Evolutionary conservation across 2,329 filamentous ascomycete genomes (phyloP), one percentile per base, ranked within the genome.

Genomic region (Thielaviopsis cerberus): DNA sequence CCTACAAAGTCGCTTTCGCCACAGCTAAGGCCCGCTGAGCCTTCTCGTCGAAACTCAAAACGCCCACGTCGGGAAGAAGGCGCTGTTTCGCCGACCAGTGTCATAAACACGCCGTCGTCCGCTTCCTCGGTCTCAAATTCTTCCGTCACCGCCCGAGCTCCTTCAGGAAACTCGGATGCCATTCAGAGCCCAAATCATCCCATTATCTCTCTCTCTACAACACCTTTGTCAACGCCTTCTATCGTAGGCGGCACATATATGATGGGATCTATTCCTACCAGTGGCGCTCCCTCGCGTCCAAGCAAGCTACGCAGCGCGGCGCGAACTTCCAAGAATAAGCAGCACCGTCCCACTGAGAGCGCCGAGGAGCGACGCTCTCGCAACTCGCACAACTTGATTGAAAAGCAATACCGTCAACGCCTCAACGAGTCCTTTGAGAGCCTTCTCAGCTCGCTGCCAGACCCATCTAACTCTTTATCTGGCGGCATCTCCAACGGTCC

Each of bases 321-420:
- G 1, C 65, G 66, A 23, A 63, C 64, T 3, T 66, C 65, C 22
- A 69, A 68, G 60, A 67, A 66, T 60, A 55, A 61, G n/a, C 63
- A 59, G 17, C 57, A 61, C 50, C 64, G 64, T 10, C 62, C 64
- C 8, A 58, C 61, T 23, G 67, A 69, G 51, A 65, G 64, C 17
- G 30, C 61, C 15, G 63, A 66, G 27, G 66, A 67, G 54, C 65
- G 65, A 15, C 66, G 64, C 51, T 65, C 63, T 17, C 64, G 67
- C 22, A 65, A 66, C 55, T 67, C 67, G 8, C 67, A 69, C 55
- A 69, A 69, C 57, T 58, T 67, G 10, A 65, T 69, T 22, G 67
- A 69, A 60, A 69, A 68, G 61, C 65, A 69, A 57, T 68, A 69
- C 60, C 65, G 67, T 25, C 67, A 65, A 60, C 62, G 67, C 3